These are phyloP conservation scores for Ogataea minuta DNA, from an alignment of 805 yeast species.

Conservation along the genomic window DNA sequence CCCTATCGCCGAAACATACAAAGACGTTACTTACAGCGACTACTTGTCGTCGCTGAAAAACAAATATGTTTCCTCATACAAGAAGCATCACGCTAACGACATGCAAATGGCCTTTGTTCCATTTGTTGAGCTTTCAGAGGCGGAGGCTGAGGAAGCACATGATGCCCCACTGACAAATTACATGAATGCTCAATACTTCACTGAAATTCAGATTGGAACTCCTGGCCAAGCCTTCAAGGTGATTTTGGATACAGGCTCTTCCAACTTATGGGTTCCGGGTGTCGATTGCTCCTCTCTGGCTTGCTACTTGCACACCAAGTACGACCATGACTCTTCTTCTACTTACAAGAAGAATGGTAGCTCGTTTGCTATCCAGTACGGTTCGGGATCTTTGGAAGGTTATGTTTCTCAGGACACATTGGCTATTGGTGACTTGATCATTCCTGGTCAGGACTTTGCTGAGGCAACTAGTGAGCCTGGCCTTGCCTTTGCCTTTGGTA, in stretches of 20 bases:
- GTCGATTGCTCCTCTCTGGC: constrained; percentile 88
- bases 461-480: constrained; percentile 99
- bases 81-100: constrained; percentile 29
- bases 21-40: constrained; percentile 43
- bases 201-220: constrained; percentile 88
- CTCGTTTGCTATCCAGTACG: constrained; percentile 82
- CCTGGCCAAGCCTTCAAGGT: constrained; percentile 95
- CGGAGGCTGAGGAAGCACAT: constrained; percentile 43
- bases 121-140: constrained; percentile 33
- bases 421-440: constrained; percentile 76
- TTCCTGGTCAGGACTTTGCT: constrained; percentile 90
- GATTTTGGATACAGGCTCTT: constrained; percentile 92
- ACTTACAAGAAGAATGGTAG: constrained; percentile 86
- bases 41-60: constrained; percentile 48
- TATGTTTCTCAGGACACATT: constrained; percentile 84
- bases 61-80: constrained; percentile 45
- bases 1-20: constrained; percentile 46
- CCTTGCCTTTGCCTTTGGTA: constrained; percentile 96
- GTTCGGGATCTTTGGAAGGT: constrained; percentile 91
- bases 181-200: constrained; percentile 92
- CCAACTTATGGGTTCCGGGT: constrained; percentile 96
- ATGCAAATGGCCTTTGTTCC: constrained; percentile 40
- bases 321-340: constrained; percentile 78
- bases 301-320: constrained; percentile 90
- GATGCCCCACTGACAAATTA: constrained; percentile 89